Evolutionary conservation across 1,139 yeast species (phyloP).

Genomic region (Diutina sp.): DNA sequence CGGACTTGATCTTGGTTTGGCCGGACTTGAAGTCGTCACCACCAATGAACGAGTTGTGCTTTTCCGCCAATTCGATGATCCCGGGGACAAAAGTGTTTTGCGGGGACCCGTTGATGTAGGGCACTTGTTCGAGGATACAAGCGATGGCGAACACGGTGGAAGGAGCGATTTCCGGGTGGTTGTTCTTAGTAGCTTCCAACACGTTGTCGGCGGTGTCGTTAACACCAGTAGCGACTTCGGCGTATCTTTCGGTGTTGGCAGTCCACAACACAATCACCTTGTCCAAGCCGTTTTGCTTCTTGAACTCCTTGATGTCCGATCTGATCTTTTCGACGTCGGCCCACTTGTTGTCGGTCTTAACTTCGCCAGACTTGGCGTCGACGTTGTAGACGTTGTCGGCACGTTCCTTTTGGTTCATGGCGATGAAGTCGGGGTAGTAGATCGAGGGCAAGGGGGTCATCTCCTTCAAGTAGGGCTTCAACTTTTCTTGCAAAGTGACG

Average conservation of each 20-base stretch:
- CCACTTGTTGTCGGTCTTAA: conserved; percentile 63
- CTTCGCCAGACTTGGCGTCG: conserved; percentile 27
- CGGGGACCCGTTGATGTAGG: conserved; percentile 94
- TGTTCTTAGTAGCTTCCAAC: conserved; percentile 57
- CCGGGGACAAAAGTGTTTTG: conserved; percentile 98
- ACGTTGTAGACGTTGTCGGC: conserved; percentile 78
- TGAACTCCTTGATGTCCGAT: conserved; percentile 72
- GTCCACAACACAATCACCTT: conserved; percentile 91
- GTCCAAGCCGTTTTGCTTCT: conserved; percentile 60
- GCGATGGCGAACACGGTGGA: conserved; percentile 91
- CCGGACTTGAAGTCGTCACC: conserved; percentile 98
- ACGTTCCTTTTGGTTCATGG: conserved; percentile 85
- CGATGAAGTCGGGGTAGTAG: conserved; percentile 94
- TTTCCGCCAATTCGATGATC: conserved; percentile 78
- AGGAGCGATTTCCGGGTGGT: conserved; percentile 80
- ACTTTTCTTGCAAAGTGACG: conserved; percentile 68
- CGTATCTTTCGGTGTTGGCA: conserved; percentile 92
- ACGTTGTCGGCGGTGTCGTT: conserved; percentile 83
- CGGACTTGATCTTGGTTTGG: conserved; percentile 91
- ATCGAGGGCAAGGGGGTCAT: conserved; percentile 71
- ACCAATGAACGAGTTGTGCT: conserved; percentile 67
- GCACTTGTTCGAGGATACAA: conserved; percentile 72
- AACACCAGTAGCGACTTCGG: conserved; percentile 65
- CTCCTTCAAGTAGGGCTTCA: conserved; percentile 50
- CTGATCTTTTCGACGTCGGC: conserved; percentile 80